Conservation (phyloP, 805 yeast genomes). For the Kodamaea kaohsiungensis region DNA sequence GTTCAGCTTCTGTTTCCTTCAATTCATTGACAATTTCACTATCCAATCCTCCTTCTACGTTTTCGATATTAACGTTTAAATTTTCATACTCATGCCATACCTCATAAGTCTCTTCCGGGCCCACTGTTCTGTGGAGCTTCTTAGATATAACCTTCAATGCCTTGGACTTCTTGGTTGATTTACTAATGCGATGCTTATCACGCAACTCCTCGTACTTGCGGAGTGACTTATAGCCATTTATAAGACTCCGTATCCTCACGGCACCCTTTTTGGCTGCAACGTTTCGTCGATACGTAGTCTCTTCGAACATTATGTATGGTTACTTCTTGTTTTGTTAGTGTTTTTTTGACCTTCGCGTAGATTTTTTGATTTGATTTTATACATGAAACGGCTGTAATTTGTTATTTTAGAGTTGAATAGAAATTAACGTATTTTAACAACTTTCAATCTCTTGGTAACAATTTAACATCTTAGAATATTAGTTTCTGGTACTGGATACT, state of each 20-base stretch:
- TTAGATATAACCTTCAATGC: slow-evolving; percentile 24
- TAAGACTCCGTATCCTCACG: slow-evolving; percentile 6
- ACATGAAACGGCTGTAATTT: no score
- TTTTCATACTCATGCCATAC: slow-evolving; percentile 28
- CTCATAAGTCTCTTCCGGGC: slow-evolving; percentile 37
- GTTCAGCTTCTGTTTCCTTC: not conserved
- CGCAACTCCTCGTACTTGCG: no score
- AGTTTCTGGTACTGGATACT: no score
- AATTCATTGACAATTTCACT: not conserved
- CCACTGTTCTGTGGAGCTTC: slow-evolving; percentile 21
- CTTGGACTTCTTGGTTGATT: slow-evolving; percentile 9
- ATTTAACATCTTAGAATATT: no score
- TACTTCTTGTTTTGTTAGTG: no score
- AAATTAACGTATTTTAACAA: no score
- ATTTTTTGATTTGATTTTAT: no score
- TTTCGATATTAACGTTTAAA: slow-evolving; percentile 13
- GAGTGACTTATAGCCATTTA: slow-evolving; percentile 19
- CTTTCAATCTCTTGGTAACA: no score
- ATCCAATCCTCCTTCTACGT: not conserved
- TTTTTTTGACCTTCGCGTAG: no score
- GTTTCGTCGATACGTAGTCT: slow-evolving; percentile 1
- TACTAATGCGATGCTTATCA: slow-evolving; percentile 10
- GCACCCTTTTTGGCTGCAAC: not conserved
- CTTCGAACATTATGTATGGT: not conserved
- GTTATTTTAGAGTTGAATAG: no score